Percentiles rank a stretch among this genome's conserved stretches.
phyloP scores from a whole-genome alignment of 1,139 yeast genomes.

The Scheffersomyces lignicola region DNA sequence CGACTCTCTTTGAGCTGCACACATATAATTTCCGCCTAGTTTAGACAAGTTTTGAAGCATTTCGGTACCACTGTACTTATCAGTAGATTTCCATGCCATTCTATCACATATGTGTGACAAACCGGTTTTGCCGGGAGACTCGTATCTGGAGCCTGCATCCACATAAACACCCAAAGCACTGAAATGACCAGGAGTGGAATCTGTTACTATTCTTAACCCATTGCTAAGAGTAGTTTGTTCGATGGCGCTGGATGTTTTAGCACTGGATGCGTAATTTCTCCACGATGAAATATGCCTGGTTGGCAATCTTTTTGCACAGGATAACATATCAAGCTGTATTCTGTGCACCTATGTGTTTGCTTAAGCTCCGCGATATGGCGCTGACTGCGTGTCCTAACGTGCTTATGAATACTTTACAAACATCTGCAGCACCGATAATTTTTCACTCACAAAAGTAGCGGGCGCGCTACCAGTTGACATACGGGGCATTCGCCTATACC shows the following conservation, averaged over 20 bases:
- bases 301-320: too few relatives aligned
- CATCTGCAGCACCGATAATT: too few relatives aligned
- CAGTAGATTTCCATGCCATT: slow-evolving; percentile 82
- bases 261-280: slow-evolving; percentile 1
- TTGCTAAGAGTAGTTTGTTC: slow-evolving; percentile 61
- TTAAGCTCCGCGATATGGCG: too few relatives aligned
- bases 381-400: too few relatives aligned
- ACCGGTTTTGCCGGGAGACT: slow-evolving; percentile 58
- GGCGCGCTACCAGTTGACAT: too few relatives aligned
- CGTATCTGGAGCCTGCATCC: slow-evolving; percentile 89
- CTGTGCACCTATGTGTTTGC: too few relatives aligned
- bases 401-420: too few relatives aligned
- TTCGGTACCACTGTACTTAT: slow-evolving; percentile 57
- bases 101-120: slow-evolving; percentile 83
- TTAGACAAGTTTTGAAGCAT: slow-evolving; percentile 77
- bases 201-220: slow-evolving; percentile 83
- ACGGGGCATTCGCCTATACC: too few relatives aligned
- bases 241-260: slow-evolving; percentile 15
- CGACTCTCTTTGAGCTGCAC: slow-evolving; percentile 89
- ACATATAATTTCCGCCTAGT: slow-evolving; percentile 92
- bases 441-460: too few relatives aligned
- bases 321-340: too few relatives aligned
- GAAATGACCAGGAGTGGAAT: slow-evolving; percentile 87
- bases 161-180: slow-evolving; percentile 88
- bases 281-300: background rate